Evolutionary conservation across 2,329 filamentous ascomycete species (phyloP), one percentile per base, ranked within the genome.

Genomic region (Ampelomyces quisqualis): DNA sequence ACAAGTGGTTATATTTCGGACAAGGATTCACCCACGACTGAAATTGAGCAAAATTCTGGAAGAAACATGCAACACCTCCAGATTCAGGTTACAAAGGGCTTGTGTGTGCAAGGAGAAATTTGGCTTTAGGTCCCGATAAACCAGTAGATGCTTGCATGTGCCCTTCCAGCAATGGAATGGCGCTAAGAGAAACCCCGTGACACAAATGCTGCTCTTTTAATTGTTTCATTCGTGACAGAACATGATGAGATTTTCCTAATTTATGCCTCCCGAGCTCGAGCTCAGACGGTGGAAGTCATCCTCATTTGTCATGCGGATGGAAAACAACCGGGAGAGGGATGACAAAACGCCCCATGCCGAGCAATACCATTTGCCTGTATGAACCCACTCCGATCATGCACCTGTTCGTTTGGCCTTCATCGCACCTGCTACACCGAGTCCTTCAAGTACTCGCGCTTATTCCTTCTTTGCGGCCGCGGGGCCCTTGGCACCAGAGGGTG

Each of bases 401-500:
- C 49, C 58, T 51, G 45, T 50, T 52, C 54, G 37, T 46, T 47
- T 46, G 47, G 47, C 54, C 48, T 53, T 51, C 49, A 53, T 55
- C 56, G 51, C 53, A 47, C 60, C 57, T 32, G 39, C 48, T 47
- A 46, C 53, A 46, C 50, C 45, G 34, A 42, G 40, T 44, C 43
- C 19, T 47, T 49, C 47, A 36, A n/a, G 44, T 43, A 28, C 41
- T 41, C 27, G 38, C 32, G 32, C 38, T 41, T 41, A 38, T 43
- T 32, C 41, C 47, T 41, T 64, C 46, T 43, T 65, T 54, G 62
- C 53, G 34, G 50, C 55, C 42, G 54, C 48, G 64, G 81, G 77
- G 68, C 86, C 88, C 62, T 85, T 84, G 64, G 90, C 79, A 70
- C 84, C 86, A 80, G 94, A 90, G 72, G 90, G 90, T 65, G 80